These are phyloP conservation scores for Vickermania spadyakhi DNA, from an alignment of 208 protist genomes.

Conservation along the genomic window DNA sequence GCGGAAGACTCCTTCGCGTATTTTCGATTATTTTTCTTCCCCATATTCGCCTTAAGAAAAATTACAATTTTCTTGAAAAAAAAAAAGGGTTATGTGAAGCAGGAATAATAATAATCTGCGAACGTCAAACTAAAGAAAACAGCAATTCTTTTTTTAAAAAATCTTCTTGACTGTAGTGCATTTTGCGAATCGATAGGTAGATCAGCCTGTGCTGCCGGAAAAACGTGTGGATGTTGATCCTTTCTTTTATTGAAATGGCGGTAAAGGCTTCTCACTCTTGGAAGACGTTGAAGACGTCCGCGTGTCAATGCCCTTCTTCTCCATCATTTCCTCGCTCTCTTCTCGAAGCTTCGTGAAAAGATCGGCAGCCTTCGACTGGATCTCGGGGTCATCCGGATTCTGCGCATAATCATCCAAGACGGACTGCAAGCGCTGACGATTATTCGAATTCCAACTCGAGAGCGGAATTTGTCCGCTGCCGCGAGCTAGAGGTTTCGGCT, in stretches of 20 bases:
- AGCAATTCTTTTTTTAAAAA: no score
- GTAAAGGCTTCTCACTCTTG: slow-evolving; percentile 62
- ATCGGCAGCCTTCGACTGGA: slow-evolving; percentile 62
- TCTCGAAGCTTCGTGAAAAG: slow-evolving; percentile 59
- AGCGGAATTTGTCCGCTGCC: slow-evolving; percentile 69
- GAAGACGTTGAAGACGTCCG: slow-evolving; percentile 41
- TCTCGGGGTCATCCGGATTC: slow-evolving; percentile 59
- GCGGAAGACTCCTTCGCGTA: no score
- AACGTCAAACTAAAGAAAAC: slow-evolving; percentile 3
- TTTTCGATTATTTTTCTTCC: not conserved
- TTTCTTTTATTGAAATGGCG: slow-evolving; percentile 55
- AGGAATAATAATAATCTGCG: slow-evolving; percentile 1
- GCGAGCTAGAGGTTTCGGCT: slow-evolving; percentile 75
- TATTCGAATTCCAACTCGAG: slow-evolving; percentile 58
- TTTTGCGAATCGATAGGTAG: no score
- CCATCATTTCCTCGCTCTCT: slow-evolving; percentile 60
- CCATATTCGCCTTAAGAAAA: not conserved
- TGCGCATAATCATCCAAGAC: slow-evolving; percentile 78
- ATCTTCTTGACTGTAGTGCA: no score
- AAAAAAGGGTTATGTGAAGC: not conserved
- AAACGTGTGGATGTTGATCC: no score
- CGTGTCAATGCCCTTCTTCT: slow-evolving; percentile 44
- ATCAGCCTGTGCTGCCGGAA: no score
- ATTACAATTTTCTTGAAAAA: not conserved
- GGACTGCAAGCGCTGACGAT: slow-evolving; percentile 50